Base-by-base conservation (phyloP, 164 flowering plant species). In the Stephania yunnanensis region DNA sequence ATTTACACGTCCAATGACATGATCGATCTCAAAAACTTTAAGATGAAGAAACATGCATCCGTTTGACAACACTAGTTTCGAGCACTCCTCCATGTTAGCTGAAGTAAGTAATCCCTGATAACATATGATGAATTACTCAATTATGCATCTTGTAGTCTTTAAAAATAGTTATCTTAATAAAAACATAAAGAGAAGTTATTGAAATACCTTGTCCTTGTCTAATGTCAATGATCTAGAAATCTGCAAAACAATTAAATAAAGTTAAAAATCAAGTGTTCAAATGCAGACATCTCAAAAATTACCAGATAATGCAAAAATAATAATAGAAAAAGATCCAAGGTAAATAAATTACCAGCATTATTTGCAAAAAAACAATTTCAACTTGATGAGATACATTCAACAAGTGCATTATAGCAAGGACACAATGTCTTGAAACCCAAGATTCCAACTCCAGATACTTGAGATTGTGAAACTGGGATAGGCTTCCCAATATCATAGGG, bases 391-490 rank as follows among this genome's bases (percentile, higher is more conserved):
- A 71, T 48, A 17, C 61, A n/a, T 70, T 44, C 8, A 75, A 72
- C 69, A 75, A 11, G 50, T 55, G 53, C 29, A 22, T 36, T 29
- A 52, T 68, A 31, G 71, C 52, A 42, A 13, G 17, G 67, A 75
- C 7, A 46, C 46, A 53, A 7, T 70, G 53, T n/a, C 10, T 5
- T 0, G 66, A 69, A 75, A 69, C 53, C 68, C 73, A 69, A 25
- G 73, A 36, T 45, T 70, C 46, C 42, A 75, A 36, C 77, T 61
- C 53, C 72, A 75, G 44, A 75, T 70, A 5, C 64, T 66, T 75
- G 10, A 75, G 20, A 15, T 75, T 75, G 22, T 8, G 31, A 58
- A 75, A 69, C 46, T 30, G 17, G 7, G 65, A 50, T 22, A 46
- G 45, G 22, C 77, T 52, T 55, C 42, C 17, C 12, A 29, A 19